Evolutionary conservation across 495 filamentous ascomycete species (phyloP).

Genomic region (Bacidia gigantensis): DNA sequence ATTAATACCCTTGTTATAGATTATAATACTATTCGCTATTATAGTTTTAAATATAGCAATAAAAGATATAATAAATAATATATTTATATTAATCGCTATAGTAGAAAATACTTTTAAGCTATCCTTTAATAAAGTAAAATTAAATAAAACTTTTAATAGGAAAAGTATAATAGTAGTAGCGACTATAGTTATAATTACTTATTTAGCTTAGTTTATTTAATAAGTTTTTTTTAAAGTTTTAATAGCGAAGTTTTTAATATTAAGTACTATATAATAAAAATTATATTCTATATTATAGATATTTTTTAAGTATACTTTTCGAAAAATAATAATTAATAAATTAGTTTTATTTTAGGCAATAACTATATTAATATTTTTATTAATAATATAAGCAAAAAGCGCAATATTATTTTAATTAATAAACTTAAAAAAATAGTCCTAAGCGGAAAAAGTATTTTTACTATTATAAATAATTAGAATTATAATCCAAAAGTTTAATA

Average conservation of each 20-base stretch:
- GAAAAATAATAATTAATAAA: background rate
- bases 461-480: too few relatives aligned
- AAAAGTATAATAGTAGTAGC: background rate
- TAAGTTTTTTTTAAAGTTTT: too few relatives aligned
- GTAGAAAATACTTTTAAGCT: too few relatives aligned
- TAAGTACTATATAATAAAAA: background rate
- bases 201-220: too few relatives aligned
- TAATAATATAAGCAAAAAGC: background rate
- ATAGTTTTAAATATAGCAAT: too few relatives aligned
- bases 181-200: too few relatives aligned
- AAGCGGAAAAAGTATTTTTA: background rate
- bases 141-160: background rate
- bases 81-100: too few relatives aligned
- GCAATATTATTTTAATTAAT: background rate
- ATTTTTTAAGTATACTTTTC: background rate
- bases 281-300: background rate
- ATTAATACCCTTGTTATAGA: too few relatives aligned
- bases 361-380: background rate
- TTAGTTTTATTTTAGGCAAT: conserved; percentile 1
- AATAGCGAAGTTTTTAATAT: background rate
- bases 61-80: too few relatives aligned
- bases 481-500: background rate
- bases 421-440: background rate
- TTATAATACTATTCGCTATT: too few relatives aligned
- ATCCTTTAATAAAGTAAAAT: background rate